Conservation (phyloP, 75 land plant genomes). For the Pinus taeda region DNA sequence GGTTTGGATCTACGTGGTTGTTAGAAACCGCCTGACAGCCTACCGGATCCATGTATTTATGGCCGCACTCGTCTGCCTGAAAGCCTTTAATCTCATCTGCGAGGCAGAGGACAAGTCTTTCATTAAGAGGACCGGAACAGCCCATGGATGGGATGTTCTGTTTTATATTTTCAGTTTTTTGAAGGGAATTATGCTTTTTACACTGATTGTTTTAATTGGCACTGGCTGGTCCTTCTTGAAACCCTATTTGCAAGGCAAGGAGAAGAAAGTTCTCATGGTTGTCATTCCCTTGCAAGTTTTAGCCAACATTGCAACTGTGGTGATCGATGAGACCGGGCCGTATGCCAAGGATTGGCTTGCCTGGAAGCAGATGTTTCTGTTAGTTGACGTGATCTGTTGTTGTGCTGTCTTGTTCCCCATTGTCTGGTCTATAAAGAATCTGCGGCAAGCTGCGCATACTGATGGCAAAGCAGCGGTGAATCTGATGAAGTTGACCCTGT, state of each 20-base stretch:
- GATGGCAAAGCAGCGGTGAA: constrained; percentile 84
- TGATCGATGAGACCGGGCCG: constrained; percentile 76
- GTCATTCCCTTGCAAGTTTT: constrained; percentile 84
- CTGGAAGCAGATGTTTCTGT: constrained; percentile 75
- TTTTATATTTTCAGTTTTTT: constrained; percentile 75
- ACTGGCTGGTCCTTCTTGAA: constrained; percentile 87
- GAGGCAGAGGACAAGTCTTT: constrained; percentile 80
- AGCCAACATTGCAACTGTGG: constrained; percentile 67
- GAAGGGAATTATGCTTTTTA: constrained; percentile 66
- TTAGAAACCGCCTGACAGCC: constrained; percentile 41
- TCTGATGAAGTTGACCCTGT: constrained; percentile 67
- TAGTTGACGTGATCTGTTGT: constrained; percentile 80
- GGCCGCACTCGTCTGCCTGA: constrained; percentile 55
- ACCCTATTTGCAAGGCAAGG: constrained; percentile 73
- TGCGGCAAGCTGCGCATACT: constrained; percentile 64
- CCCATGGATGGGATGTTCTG: constrained; percentile 82
- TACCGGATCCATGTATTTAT: constrained; percentile 67
- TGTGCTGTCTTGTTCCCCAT: constrained; percentile 84
- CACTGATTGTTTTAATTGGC: constrained; percentile 73
- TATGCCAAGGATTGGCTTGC: constrained; percentile 63
- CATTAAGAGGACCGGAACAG: constrained; percentile 62
- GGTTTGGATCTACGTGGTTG: constrained; percentile 47
- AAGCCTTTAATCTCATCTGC: constrained; percentile 58
- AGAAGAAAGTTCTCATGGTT: constrained; percentile 84
- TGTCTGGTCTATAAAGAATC: constrained; percentile 77